Base-by-base conservation (phyloP, 2,329 filamentous ascomycete genomes). In the Macroventuria anomochaeta region DNA sequence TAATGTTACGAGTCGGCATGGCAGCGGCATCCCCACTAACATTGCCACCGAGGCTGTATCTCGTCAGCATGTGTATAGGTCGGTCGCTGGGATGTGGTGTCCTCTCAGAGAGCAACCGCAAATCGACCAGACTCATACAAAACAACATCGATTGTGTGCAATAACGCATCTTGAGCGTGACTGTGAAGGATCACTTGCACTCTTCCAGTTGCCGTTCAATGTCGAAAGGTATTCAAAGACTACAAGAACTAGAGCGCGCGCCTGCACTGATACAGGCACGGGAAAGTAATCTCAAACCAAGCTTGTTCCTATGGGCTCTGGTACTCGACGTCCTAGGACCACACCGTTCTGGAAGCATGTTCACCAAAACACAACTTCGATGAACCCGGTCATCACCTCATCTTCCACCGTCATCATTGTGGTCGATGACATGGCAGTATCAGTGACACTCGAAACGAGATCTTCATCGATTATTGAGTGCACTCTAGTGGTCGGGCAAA, bases 1-100 rank as follows among this genome's bases (percentile, higher is more conserved):
- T 55, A 53, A 47, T 48, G 34, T 52, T 39, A 56, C 55, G 57
- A 62, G 49, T 67, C 61, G 63, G 66, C 64, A 63, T 46, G 40
- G 46, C 54, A 60, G 46, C 60, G 60, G 62, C 61, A 63, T 62
- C 61, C 57, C 54, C 57, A 55, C 58, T 53, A 55, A 25, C 25
- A 26, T 58, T 43, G 51, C 44, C 38, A 49, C 55, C 57, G 57
- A 61, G 48, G 53, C 50, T 54, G 38, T 50, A 38, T 29, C 13
- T 49, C 21, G 42, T 48, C 34, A 43, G 32, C 46, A 55, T 41
- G 37, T 51, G 46, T 50, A 34, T 38, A 36, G 13, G 39, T 41
- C 32, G 12, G 7, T 4, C 25, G 13, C 13, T 32, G 28, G 31
- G 18, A 28, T 6, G 21, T 11, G 36, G 34, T 20, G 25, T 5